Evolutionary conservation across 441 rosid species (phyloP), one percentile per base, ranked within the genome.

Genomic region (Adansonia gregorii): DNA sequence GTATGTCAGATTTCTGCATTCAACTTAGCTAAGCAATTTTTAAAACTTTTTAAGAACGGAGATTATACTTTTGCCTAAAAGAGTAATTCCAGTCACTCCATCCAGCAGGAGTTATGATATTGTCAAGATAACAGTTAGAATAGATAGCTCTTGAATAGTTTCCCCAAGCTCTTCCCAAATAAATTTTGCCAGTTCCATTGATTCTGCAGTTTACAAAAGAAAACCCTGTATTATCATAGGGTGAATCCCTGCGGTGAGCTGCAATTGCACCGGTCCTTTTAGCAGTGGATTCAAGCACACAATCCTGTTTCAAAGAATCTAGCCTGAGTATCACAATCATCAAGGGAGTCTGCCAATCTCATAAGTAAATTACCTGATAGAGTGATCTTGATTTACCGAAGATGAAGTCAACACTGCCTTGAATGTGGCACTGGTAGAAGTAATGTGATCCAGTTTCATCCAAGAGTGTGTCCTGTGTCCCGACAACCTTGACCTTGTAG

Each of bases 81-180:
- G 90, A 83, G 54, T 67, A n/a, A 77, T 84, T 79, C 98, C 99
- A 95, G 86, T 95, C 97, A 72, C 89, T 94, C 99, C 99, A 95
- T 64, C 98, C 95, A 24, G 84, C n/a, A 3, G 97, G 94, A 75
- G 64, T 78, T 77, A 95, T 89, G 59, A 94, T 67, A 82, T 90
- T 85, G 35, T 80, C 93, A 9, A 95, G 66, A 61, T 81, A 69
- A 78, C 97, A 91, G 85, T 94, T 82, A 1, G 98, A 89, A 80
- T 92, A 95, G 31, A 95, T 84, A 2, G 74, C 81, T 82, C 94
- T 92, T 3, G 98, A 92, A 69, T 89, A 89, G 78, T 87, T 84
- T 46, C 99, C 99, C 97, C 98, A 95, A 75, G 99, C 97, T 86
- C 98, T 88, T 78, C 99, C 98, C 56, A 95, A 63, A 22, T 80